phyloP scores from a whole-genome alignment of 345 rosid species.

The Pistacia vera region DNA sequence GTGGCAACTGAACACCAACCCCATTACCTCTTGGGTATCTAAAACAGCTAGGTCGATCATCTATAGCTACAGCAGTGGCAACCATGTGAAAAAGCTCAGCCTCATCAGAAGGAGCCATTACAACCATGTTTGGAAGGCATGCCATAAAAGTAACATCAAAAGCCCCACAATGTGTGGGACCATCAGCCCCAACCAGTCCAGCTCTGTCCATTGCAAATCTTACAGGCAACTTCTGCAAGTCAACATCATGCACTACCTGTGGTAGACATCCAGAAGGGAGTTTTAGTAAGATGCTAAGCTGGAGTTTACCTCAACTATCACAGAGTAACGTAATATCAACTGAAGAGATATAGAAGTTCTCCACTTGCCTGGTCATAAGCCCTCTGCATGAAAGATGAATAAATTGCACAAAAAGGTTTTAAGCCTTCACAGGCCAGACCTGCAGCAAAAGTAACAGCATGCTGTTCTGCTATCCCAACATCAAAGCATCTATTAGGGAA shows the following conservation, averaged over 20 bases:
- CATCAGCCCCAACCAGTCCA: constrained; percentile 97
- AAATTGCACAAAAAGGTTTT: constrained; percentile 93
- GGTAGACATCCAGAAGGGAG: constrained; percentile 6
- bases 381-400: constrained; percentile 95
- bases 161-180: constrained; percentile 97
- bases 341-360: neutral
- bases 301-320: neutral
- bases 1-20: constrained; percentile 70
- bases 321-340: neutral
- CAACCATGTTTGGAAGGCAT: constrained; percentile 98
- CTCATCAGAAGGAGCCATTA: constrained; percentile 98
- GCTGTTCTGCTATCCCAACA: constrained; percentile 98
- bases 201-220: constrained; percentile 99
- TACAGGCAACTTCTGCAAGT: constrained; percentile 92
- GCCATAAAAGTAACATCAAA: constrained; percentile 97
- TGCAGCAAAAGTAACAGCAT: constrained; percentile 97
- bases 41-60: constrained; percentile 96
- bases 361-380: constrained; percentile 94
- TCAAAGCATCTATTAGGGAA: constrained; percentile 90
- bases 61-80: constrained; percentile 89
- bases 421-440: constrained; percentile 96
- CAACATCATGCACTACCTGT: constrained; percentile 97
- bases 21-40: constrained; percentile 98
- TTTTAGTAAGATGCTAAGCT: neutral
- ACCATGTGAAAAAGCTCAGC: constrained; percentile 98